A percentile compares a stretch with the other conserved stretches of the same genome.
phyloP scores from a whole-genome alignment of 2,329 filamentous ascomycete genomes.

The Ophiostoma fasciatum region DNA sequence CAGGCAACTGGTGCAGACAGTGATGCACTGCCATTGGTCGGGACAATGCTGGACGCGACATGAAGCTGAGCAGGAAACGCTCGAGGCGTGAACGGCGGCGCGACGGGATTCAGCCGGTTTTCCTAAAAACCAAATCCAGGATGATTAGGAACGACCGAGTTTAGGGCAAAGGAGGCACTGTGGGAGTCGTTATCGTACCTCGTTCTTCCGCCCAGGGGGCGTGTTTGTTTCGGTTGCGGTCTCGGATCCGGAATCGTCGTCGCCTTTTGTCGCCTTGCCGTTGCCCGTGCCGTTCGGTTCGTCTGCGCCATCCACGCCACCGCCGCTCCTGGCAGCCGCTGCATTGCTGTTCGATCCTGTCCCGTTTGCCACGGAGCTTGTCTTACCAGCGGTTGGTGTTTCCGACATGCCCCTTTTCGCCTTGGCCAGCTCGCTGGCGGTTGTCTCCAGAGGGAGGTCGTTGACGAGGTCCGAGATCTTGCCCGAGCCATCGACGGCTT shows the following conservation, averaged over 20 bases:
- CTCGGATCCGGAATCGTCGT: conserved; percentile 7
- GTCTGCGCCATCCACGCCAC: conserved; percentile 4
- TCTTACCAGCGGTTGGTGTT: not conserved
- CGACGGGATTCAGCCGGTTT: conserved; percentile 39
- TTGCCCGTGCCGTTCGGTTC: conserved; percentile 11
- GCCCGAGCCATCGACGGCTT: conserved; percentile 12
- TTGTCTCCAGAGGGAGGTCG: conserved; percentile 22
- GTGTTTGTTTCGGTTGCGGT: conserved; percentile 15
- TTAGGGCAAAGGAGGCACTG: conserved; percentile 20
- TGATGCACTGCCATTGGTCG: no score
- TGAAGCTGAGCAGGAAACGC: conserved; percentile 13
- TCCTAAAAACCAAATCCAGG: conserved; percentile 23
- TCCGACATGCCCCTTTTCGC: not conserved
- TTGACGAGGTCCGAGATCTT: conserved; percentile 19
- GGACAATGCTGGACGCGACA: conserved; percentile 2
- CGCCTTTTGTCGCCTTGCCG: conserved; percentile 14
- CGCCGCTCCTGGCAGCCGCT: not conserved
- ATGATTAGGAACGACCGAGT: conserved; percentile 28
- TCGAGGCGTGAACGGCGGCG: conserved; percentile 39
- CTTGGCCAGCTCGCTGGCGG: conserved; percentile 21
- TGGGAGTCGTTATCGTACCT: conserved; percentile 29
- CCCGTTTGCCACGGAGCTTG: not conserved
- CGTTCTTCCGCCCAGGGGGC: conserved; percentile 27
- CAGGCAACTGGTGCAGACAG: not conserved
- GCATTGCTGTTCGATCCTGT: not conserved